Conservation (phyloP, 2,329 filamentous ascomycete species). For the Talaromyces funiculosus region DNA sequence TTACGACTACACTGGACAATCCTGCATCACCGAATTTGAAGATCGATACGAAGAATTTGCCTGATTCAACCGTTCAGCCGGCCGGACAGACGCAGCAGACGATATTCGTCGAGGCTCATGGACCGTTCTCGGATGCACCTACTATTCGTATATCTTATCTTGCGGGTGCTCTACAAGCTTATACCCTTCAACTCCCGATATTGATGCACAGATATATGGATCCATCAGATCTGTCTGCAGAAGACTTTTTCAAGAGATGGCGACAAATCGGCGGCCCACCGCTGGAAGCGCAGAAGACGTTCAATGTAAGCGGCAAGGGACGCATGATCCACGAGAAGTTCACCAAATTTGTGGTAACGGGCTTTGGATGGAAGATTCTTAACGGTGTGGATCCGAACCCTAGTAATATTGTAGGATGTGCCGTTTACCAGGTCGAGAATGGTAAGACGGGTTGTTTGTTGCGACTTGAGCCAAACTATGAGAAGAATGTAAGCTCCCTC, state of each 20-base stretch:
- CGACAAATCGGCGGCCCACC: conserved; percentile 91
- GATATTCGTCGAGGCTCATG: conserved; percentile 85
- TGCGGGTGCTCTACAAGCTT: conserved; percentile 83
- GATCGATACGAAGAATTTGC: conserved; percentile 81
- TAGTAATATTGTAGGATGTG: conserved; percentile 88
- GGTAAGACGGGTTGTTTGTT: conserved; percentile 94
- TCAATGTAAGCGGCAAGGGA: conserved; percentile 58
- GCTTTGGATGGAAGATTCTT: conserved; percentile 84
- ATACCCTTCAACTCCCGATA: conserved; percentile 86
- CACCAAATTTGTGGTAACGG: conserved; percentile 67
- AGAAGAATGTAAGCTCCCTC: conserved; percentile 66
- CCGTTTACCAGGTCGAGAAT: conserved; percentile 67
- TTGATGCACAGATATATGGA: conserved; percentile 96
- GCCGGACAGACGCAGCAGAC: conserved; percentile 84
- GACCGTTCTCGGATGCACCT: conserved; percentile 73
- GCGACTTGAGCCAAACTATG: conserved; percentile 89
- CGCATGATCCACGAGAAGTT: conserved; percentile 65
- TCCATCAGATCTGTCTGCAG: conserved; percentile 72
- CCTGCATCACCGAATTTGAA: conserved; percentile 60
- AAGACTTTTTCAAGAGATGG: conserved; percentile 99
- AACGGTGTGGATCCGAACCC: conserved; percentile 83
- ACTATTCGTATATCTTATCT: conserved; percentile 93
- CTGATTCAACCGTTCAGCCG: conserved; percentile 71
- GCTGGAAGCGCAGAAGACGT: conserved; percentile 82
- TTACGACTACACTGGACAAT: conserved; percentile 89